A percentile compares a stretch with the other conserved stretches of the same genome.
Evolutionary conservation across 805 yeast species (phyloP).

Genomic region (Brettanomyces anomalus): DNA sequence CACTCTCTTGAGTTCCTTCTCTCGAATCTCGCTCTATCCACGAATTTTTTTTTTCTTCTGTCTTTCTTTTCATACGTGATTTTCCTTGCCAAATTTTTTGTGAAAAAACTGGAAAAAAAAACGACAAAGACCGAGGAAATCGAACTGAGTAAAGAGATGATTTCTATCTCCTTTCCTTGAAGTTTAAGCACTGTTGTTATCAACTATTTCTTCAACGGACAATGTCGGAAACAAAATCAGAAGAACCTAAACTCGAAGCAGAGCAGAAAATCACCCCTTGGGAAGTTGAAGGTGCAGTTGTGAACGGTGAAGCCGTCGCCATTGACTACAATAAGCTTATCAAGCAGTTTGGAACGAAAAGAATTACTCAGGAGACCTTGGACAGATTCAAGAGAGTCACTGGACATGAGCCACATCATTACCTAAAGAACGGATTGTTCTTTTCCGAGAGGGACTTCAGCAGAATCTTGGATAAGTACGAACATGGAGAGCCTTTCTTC

Average conservation of each 20-base stretch:
- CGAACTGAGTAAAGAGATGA: constrained; percentile 2
- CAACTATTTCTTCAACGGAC: too few species aligned
- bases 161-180: too few species aligned
- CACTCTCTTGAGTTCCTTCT: too few species aligned
- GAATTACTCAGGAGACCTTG: constrained; percentile 61
- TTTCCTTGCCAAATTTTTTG: background rate
- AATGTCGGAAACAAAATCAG: constrained; percentile 9
- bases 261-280: constrained; percentile 83
- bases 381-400: constrained; percentile 71
- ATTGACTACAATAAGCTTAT: constrained; percentile 89
- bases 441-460: constrained; percentile 82
- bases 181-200: too few species aligned
- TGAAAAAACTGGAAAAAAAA: background rate
- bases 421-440: constrained; percentile 83
- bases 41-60: too few species aligned
- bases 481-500: constrained; percentile 91
- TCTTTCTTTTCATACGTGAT: too few species aligned
- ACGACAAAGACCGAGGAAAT: background rate
- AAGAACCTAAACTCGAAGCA: constrained; percentile 13
- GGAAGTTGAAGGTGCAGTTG: constrained; percentile 99
- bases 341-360: constrained; percentile 76
- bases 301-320: constrained; percentile 83
- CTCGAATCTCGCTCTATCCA: too few species aligned
- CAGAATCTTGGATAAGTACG: constrained; percentile 78
- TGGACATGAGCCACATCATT: constrained; percentile 87